Conservation (phyloP, 768 basidiomycete genomes). For the Polyporus arcularius region DNA sequence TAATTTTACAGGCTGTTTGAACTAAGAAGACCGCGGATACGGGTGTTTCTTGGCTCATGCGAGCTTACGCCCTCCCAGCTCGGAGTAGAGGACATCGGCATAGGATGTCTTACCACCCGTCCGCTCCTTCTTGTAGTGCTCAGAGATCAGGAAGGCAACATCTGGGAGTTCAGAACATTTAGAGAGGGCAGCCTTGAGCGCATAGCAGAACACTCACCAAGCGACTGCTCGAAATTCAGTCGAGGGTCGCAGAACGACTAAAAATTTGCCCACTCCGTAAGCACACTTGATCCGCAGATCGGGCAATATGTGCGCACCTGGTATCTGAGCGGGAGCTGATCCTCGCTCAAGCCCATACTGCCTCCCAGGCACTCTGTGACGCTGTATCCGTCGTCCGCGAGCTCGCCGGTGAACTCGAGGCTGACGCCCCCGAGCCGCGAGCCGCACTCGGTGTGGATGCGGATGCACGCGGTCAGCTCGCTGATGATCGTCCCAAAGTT, state of each 20-base stretch:
- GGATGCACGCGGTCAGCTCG: conserved; percentile 81
- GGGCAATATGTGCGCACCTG: conserved; percentile 48
- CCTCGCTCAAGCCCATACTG: conserved; percentile 91
- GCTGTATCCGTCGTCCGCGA: conserved; percentile 87
- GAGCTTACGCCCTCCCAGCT: conserved; percentile 28
- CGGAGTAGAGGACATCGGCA: conserved; percentile 33
- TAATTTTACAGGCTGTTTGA: not conserved
- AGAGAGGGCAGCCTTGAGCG: too few species aligned
- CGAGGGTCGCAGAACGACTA: conserved; percentile 94
- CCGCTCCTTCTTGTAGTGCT: conserved; percentile 74
- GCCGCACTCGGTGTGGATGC: conserved; percentile 72
- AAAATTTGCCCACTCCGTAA: not conserved
- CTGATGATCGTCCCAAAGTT: conserved; percentile 86
- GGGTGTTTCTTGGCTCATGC: not conserved
- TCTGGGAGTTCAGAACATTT: conserved; percentile 40
- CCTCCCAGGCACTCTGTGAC: conserved; percentile 98
- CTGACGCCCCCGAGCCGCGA: conserved; percentile 74
- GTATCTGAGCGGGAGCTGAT: conserved; percentile 88
- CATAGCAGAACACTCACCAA: conserved; percentile 56
- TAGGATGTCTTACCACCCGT: conserved; percentile 20
- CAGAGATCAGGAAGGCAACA: conserved; percentile 84
- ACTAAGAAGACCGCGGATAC: too few species aligned
- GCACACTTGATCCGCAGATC: not conserved
- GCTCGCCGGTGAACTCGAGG: conserved; percentile 78
- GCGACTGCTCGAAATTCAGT: conserved; percentile 89